A percentile compares a stretch with the other conserved stretches of the same genome.
phyloP scores from a whole-genome alignment of 345 rosid genomes.

The Rhodomyrtus tomentosa region DNA sequence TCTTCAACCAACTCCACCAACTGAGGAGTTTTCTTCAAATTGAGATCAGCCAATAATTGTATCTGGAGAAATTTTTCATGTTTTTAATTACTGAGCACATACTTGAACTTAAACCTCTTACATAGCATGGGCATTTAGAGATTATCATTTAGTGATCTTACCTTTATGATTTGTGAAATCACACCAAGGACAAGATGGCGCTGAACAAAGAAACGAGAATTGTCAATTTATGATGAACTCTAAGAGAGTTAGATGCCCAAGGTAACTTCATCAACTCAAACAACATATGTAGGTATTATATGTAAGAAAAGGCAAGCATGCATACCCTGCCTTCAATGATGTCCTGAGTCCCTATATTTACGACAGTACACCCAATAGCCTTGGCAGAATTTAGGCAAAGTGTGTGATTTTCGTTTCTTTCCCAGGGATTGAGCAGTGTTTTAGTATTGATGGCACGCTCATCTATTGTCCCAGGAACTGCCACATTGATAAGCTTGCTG shows the following conservation, averaged over 20 bases:
- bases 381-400: slow-evolving; percentile 95
- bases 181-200: slow-evolving; percentile 97
- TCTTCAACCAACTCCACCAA: slow-evolving; percentile 85
- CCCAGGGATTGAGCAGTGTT: slow-evolving; percentile 97
- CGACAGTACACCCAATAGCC: slow-evolving; percentile 97
- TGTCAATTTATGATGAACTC: background rate
- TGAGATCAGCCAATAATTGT: slow-evolving; percentile 95
- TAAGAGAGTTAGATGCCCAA: background rate
- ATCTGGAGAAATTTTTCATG: slow-evolving; percentile 24
- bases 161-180: slow-evolving; percentile 96
- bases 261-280: background rate
- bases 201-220: slow-evolving; percentile 31
- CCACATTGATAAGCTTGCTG: slow-evolving; percentile 96
- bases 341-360: slow-evolving; percentile 91
- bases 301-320: background rate
- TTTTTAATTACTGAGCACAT: background rate
- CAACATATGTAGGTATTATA: background rate
- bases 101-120: background rate
- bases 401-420: slow-evolving; percentile 94
- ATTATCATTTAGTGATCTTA: slow-evolving; percentile 6
- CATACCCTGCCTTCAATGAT: slow-evolving; percentile 97
- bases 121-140: background rate
- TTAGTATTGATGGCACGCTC: slow-evolving; percentile 96
- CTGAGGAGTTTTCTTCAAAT: slow-evolving; percentile 97
- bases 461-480: slow-evolving; percentile 97